A percentile compares a stretch with the other conserved stretches of the same genome.
Conservation (phyloP, 148 eudicot species). For the Rhododendron simsii region DNA sequence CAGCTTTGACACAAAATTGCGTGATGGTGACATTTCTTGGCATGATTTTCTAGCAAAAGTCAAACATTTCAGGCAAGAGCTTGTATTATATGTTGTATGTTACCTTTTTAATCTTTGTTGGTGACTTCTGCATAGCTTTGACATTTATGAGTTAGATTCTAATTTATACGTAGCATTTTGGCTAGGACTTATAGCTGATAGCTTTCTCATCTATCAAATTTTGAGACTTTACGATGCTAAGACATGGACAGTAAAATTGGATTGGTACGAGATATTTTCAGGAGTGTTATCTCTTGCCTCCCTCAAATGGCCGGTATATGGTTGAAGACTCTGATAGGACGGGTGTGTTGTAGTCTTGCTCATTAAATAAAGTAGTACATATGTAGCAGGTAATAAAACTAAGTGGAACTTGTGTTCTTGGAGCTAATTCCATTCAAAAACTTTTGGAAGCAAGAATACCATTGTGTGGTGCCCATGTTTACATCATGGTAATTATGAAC, state of each 20-base stretch:
- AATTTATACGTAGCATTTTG: background rate
- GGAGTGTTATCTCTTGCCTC: background rate
- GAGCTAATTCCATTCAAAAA: background rate
- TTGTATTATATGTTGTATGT: background rate
- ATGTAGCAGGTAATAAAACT: background rate
- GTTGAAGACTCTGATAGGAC: background rate
- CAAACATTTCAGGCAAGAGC: constrained; percentile 40
- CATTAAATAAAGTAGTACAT: background rate
- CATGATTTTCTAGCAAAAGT: constrained; percentile 59
- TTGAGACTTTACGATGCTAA: background rate
- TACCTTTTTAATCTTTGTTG: background rate
- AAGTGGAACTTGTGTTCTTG: background rate
- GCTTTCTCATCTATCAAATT: background rate
- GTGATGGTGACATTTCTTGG: constrained; percentile 80
- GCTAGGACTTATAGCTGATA: background rate
- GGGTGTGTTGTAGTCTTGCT: background rate
- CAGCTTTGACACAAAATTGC: constrained; percentile 37
- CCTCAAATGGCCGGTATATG: background rate
- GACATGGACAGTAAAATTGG: no score
- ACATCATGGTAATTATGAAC: background rate
- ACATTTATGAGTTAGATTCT: background rate
- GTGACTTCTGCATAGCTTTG: background rate
- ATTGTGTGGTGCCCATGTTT: background rate
- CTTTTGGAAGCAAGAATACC: background rate
- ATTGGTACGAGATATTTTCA: background rate